Evolutionary conservation across 2,329 filamentous ascomycete species (phyloP).

Genomic region (Thermomyces lanuginosus): DNA sequence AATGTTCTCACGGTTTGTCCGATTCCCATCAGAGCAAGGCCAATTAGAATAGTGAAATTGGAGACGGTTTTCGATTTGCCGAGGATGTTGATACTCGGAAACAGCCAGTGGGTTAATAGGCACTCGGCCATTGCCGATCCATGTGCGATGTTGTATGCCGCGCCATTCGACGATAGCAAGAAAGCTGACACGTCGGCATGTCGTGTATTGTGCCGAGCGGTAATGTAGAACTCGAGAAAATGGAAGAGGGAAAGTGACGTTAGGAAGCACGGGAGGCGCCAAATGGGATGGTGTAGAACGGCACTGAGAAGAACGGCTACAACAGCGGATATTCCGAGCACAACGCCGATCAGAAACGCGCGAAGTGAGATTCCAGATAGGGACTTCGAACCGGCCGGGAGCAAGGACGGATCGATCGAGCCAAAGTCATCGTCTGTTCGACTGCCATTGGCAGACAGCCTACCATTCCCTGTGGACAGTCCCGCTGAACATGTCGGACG

Average conservation of each 20-base stretch:
- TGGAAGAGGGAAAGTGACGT: slow-evolving; percentile 62
- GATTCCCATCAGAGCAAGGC: slow-evolving; percentile 45
- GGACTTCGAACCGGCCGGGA: slow-evolving; percentile 25
- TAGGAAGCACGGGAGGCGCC: slow-evolving; percentile 41
- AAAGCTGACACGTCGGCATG: slow-evolving; percentile 60
- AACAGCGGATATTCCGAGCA: slow-evolving; percentile 20
- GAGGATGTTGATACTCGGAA: slow-evolving; percentile 31
- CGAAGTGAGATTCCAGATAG: slow-evolving; percentile 30
- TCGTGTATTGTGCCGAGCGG: slow-evolving; percentile 65
- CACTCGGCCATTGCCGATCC: slow-evolving; percentile 58
- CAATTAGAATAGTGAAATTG: slow-evolving; percentile 31
- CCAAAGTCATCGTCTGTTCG: slow-evolving; percentile 4
- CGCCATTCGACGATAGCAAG: slow-evolving; percentile 70
- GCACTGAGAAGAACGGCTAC: slow-evolving; percentile 15
- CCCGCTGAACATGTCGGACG: no score
- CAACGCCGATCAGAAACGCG: slow-evolving; percentile 28
- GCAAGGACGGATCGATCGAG: slow-evolving; percentile 16
- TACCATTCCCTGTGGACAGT: no score
- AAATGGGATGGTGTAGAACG: slow-evolving; percentile 27
- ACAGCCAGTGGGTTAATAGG: slow-evolving; percentile 23
- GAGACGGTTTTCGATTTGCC: slow-evolving; percentile 14
- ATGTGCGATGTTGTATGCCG: slow-evolving; percentile 71
- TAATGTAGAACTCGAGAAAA: slow-evolving; percentile 91
- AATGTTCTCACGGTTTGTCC: slow-evolving; percentile 64
- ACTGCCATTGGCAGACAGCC: neutral